phyloP scores from a whole-genome alignment of 2,329 filamentous ascomycete species.

The Ceratocystiopsis brevicomis region DNA sequence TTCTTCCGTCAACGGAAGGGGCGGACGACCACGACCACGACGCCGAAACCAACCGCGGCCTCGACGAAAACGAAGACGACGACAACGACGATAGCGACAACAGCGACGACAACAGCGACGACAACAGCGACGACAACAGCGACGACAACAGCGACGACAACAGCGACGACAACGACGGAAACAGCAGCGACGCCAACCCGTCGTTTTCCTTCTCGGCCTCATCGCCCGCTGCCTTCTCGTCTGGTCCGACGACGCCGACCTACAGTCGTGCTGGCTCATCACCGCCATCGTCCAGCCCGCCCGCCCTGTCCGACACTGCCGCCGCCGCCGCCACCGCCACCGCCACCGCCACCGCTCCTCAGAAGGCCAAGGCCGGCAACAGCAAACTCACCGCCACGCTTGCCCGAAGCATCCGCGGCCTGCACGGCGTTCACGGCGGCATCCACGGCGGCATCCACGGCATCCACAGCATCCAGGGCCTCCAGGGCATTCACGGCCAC shows the following conservation, averaged over 20 bases:
- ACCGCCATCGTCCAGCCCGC: conserved; percentile 2
- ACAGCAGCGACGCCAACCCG: conserved; percentile 22
- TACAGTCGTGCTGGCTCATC: conserved; percentile 23
- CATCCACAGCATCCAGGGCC: no score
- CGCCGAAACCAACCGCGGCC: no score
- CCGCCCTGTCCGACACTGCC: no score
- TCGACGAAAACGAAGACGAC: neutral
- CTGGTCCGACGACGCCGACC: conserved; percentile 20
- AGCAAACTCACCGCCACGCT: no score
- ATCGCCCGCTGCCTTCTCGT: conserved; percentile 15
- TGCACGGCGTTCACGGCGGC: no score
- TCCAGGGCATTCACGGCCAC: no score
- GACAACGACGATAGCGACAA: conserved; percentile 15
- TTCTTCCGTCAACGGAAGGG: conserved; percentile 8
- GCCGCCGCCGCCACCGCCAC: no score
- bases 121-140: conserved; percentile 18
- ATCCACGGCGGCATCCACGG: no score
- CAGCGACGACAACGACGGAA: conserved; percentile 1
- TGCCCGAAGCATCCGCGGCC: no score
- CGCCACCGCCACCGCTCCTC: no score
- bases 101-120: conserved; percentile 15
- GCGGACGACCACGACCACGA: neutral
- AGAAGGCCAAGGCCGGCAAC: no score
- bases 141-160: no score
- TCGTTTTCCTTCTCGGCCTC: conserved; percentile 31